Evolutionary conservation across 2,329 filamentous ascomycete genomes (phyloP).

Genomic region (Pestalotiopsis sp.): DNA sequence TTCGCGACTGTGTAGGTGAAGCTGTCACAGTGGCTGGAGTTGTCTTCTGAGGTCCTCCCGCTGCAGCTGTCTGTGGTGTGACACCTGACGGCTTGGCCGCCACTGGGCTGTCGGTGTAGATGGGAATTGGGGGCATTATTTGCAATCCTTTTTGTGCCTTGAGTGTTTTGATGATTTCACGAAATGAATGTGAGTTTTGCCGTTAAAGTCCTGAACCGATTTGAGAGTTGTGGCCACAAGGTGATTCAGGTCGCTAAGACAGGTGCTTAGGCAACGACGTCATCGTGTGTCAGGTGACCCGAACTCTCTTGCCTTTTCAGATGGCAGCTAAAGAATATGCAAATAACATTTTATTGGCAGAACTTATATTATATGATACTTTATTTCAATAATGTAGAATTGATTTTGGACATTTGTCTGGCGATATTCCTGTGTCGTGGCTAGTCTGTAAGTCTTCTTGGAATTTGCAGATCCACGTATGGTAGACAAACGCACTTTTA

Average conservation of each 20-base stretch:
- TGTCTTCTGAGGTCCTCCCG: conserved; percentile 21
- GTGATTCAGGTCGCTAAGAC: background rate
- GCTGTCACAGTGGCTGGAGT: conserved; percentile 35
- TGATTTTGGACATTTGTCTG: background rate
- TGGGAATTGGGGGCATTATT: conserved; percentile 63
- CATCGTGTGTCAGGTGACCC: conserved; percentile 16
- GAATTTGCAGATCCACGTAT: background rate
- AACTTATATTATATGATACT: background rate
- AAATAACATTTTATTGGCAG: background rate
- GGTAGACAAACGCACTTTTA: too few relatives aligned
- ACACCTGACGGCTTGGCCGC: conserved; percentile 51
- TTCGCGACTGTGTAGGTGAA: conserved; percentile 24
- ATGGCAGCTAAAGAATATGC: background rate
- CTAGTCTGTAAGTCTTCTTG: background rate
- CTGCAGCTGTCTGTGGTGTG: conserved; percentile 30
- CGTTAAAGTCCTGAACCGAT: background rate
- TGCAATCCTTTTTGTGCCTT: conserved; percentile 7
- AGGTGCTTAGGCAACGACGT: conserved; percentile 10
- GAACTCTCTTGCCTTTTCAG: background rate
- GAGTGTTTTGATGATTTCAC: background rate
- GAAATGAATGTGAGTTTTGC: background rate
- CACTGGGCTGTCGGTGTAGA: conserved; percentile 63
- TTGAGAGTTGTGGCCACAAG: conserved; percentile 8
- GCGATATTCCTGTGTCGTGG: background rate
- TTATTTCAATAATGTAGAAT: background rate